Evolutionary conservation across 441 rosid species (phyloP), one percentile per base, ranked within the genome.

Genomic region (Populus hybrid): DNA sequence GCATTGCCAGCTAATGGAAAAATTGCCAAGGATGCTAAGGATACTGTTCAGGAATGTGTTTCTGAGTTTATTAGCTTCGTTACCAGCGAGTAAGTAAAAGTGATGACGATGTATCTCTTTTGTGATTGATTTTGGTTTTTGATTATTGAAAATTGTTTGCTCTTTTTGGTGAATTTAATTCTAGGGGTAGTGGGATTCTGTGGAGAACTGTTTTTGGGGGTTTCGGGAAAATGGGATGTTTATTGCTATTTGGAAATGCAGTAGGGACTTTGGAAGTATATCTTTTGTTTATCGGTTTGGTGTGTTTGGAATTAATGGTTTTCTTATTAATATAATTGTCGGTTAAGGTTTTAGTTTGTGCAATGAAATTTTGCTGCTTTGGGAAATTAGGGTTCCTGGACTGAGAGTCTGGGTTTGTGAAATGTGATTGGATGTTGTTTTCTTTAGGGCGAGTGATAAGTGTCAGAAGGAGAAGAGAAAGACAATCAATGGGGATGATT

Each of bases 401-500:
- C 50, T 1, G 28, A 34, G 14, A 26, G 7, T 69, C 65, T 71
- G 80, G 7, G 72, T 78, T 53, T 69, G 71, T 38, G 67, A 28
- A n/a, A n/a, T 64, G 34, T 67, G 34, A 72, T 73, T 63, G 26
- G 30, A 12, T 23, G 30, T 61, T 35, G 63, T 76, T 7, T 73
- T 63, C 57, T 67, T 28, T 79, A 90, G 97, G 88, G 97, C 97
- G 14, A 91, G 97, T 82, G 91, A 91, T 80, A 90, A 89, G 86
- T 92, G 97, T 78, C 94, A 89, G 81, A 90, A 86, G 78, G 97
- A 92, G 85, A 92, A 92, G 82, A 80, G 97, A 75, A 92, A 92
- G 86, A 92, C 97, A 16, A 88, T 91, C 76, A 92, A 92, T 78
- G 97, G 97, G 72, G 95, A 92, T 82, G 97, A 92, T 87, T 79